These are phyloP conservation scores for Phaeosphaeria sp. DNA, from an alignment of 2,329 filamentous ascomycete species.

Conservation along the genomic window DNA sequence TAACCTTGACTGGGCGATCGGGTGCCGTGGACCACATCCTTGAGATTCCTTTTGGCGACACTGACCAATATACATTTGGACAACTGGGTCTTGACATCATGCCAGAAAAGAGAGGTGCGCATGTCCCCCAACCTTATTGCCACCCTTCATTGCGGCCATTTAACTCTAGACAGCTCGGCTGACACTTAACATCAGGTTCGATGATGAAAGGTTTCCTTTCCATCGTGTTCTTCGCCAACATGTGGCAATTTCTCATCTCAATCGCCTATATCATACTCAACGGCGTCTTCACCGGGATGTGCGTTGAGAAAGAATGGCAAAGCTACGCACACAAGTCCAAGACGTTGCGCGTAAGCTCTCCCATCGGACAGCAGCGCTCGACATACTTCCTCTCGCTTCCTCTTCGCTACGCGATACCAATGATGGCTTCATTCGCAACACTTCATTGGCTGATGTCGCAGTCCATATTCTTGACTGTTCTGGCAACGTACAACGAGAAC, in stretches of 20 bases:
- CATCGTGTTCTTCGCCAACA: conserved; percentile 48
- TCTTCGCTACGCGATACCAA: conserved; percentile 1
- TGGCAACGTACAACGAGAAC: background rate
- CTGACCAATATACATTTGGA: background rate
- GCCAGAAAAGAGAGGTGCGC: background rate
- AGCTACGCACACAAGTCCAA: conserved; percentile 25
- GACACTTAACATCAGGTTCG: background rate
- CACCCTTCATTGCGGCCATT: too few relatives aligned
- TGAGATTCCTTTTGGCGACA: background rate
- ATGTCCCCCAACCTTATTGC: background rate
- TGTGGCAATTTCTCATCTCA: conserved; percentile 55
- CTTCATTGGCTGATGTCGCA: conserved; percentile 4
- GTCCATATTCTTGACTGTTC: background rate
- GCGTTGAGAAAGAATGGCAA: conserved; percentile 56
- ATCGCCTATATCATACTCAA: conserved; percentile 57
- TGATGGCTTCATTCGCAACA: conserved; percentile 1
- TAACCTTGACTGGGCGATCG: background rate
- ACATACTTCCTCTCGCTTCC: conserved; percentile 10
- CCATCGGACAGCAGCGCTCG: conserved; percentile 6
- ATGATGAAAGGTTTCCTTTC: background rate
- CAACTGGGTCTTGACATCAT: background rate
- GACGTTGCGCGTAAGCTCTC: conserved; percentile 5
- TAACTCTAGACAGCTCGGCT: too few relatives aligned
- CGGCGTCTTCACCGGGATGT: conserved; percentile 55
- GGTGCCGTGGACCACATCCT: background rate